A percentile compares a stretch with the other conserved stretches of the same genome.
These are phyloP conservation scores for Gamsiella multidivaricata DNA, from an alignment of 192 early-diverging fungal genomes.

Conservation along the genomic window DNA sequence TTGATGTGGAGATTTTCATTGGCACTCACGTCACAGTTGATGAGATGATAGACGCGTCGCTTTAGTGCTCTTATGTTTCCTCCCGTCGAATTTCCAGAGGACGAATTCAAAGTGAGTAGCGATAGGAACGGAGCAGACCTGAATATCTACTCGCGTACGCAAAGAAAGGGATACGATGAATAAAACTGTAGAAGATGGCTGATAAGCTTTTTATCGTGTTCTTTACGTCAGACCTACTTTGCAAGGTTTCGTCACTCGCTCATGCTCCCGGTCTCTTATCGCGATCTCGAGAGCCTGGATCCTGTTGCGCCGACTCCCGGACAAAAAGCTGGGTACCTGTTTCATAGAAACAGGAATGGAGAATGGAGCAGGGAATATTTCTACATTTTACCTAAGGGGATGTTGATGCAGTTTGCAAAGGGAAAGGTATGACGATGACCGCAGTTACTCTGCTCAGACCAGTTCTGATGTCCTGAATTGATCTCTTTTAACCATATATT, in stretches of 20 bases:
- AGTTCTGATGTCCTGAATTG: neutral
- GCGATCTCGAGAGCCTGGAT: conserved; percentile 41
- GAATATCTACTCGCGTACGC: neutral
- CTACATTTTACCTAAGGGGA: conserved; percentile 34
- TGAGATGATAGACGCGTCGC: conserved; percentile 8
- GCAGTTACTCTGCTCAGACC: neutral
- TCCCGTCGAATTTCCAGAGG: conserved; percentile 34
- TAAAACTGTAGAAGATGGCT: neutral
- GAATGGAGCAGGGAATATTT: conserved; percentile 50
- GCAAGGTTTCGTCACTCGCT: conserved; percentile 29
- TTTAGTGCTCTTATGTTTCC: conserved; percentile 39
- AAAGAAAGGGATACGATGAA: too few species aligned
- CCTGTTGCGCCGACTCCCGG: conserved; percentile 22
- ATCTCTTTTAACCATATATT: too few species aligned
- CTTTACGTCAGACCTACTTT: conserved; percentile 19
- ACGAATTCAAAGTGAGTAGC: conserved; percentile 35
- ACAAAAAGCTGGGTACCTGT: conserved; percentile 40
- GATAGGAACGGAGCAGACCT: neutral
- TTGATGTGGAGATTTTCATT: neutral
- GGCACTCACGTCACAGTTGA: neutral
- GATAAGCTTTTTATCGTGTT: neutral
- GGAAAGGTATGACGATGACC: conserved; percentile 27
- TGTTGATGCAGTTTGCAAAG: conserved; percentile 51
- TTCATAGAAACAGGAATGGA: conserved; percentile 32
- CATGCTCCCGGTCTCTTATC: conserved; percentile 25